Evolutionary conservation across 139 green algal genomes (phyloP).

Genomic region (Chlorella sp.): DNA sequence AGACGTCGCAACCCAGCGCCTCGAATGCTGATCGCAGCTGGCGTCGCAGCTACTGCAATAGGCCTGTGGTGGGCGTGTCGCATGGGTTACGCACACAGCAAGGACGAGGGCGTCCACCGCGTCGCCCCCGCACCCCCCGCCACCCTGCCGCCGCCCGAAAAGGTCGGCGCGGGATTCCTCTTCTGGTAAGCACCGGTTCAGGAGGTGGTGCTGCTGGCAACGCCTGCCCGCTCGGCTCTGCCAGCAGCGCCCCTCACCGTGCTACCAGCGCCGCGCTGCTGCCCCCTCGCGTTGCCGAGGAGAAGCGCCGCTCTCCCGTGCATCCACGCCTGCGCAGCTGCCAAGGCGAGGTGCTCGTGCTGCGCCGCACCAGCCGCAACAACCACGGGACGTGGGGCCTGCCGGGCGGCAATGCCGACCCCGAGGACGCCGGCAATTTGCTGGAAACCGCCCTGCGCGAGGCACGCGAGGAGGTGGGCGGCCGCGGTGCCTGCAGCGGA

Average conservation of each 20-base stretch:
- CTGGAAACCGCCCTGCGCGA: conserved; percentile 58
- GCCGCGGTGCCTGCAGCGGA: conserved; percentile 9
- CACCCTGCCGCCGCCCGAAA: conserved; percentile 22
- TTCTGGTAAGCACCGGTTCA: conserved; percentile 24
- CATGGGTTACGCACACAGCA: too few species aligned
- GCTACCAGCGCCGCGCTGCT: too few species aligned
- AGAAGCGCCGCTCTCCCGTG: too few species aligned
- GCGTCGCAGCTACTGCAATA: too few species aligned
- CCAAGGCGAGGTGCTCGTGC: conserved; percentile 48
- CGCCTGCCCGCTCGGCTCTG: not conserved
- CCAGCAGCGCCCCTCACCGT: not conserved
- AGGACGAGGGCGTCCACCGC: too few species aligned
- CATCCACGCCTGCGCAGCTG: conserved; percentile 25
- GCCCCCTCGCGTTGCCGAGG: too few species aligned
- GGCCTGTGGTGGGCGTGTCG: too few species aligned
- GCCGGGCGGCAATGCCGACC: conserved; percentile 75
- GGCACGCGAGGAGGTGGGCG: conserved; percentile 54
- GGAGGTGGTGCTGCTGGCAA: not conserved
- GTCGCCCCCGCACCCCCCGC: too few species aligned
- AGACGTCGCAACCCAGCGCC: too few species aligned
- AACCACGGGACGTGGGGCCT: conserved; percentile 72
- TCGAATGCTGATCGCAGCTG: too few species aligned
- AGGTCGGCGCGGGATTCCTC: conserved; percentile 41
- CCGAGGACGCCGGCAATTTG: conserved; percentile 54
- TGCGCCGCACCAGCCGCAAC: conserved; percentile 53